Base-by-base conservation (phyloP, 2,329 filamentous ascomycete species). In the Alternaria arbusti region DNA sequence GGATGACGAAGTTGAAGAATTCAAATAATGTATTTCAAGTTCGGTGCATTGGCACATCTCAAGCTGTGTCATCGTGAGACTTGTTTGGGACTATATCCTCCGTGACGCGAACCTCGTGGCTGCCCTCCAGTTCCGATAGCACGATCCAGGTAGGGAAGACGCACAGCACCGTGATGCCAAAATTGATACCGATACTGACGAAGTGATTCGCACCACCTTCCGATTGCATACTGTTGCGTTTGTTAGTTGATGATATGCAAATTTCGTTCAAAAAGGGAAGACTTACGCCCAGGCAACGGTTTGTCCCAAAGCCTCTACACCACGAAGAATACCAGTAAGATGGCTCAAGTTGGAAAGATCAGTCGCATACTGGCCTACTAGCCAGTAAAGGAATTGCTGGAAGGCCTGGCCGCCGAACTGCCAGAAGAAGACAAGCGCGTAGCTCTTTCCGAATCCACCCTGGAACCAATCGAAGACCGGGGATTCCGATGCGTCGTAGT, bases 301-400 rank as follows among this genome's bases (percentile, higher is more conserved):
- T 66, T 79, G 77, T 0, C 77, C 77, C 23, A 79, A 61, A 1
- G 77, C 77, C 58, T 79, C 77, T 1, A 76, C 69, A 61, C 77
- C 77, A 50, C 77, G 65, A 40, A 79, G 56, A n/a, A 79, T 78
- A 57, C 76, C 76, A n/a, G 75, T 77, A 49, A 76, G 74, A 65
- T 78, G 76, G 13, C 71, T 74, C 43, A 78, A 36, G 23, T 74
- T 74, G 4, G 71, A 74, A 1, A 79, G 62, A 59, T 78, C 70
- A 2, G 74, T 78, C 1, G 77, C 73, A 40, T 78, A 79, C 63
- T 79, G 77, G n/a, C 77, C 77, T 6, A 79, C 71, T 4, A 79
- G 59, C 77, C 77, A 79, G 61, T 79, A 79, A 17, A 79, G 56
- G 43, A 79, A 79, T 54, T 79, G 77, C 66, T 78, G 77, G 64